phyloP scores from a whole-genome alignment of 305 asterid species.

The Plantago coronopus region DNA sequence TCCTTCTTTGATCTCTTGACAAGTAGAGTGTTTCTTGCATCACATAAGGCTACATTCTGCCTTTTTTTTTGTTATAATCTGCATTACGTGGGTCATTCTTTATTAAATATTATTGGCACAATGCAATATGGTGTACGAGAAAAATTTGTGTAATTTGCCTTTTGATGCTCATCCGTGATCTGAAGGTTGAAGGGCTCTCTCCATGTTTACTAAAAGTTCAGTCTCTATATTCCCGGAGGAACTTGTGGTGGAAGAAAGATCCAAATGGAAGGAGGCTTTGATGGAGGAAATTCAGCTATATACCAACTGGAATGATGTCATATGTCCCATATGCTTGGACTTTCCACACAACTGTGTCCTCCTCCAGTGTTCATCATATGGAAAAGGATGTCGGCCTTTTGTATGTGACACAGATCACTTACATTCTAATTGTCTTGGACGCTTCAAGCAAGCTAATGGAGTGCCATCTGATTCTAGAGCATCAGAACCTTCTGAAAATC shows the following conservation, averaged over 20 bases:
- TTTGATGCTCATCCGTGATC: constrained; percentile 17
- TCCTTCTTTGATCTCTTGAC: no score
- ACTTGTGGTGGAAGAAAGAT: constrained; percentile 31
- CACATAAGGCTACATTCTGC: not conserved
- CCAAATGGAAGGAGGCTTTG: constrained; percentile 12
- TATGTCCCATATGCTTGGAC: constrained; percentile 76
- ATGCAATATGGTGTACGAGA: not conserved
- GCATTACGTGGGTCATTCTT: not conserved
- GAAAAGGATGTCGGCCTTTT: constrained; percentile 70
- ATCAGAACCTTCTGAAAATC: constrained; percentile 30
- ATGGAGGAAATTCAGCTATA: constrained; percentile 56
- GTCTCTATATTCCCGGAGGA: constrained; percentile 15
- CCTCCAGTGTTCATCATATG: constrained; percentile 70
- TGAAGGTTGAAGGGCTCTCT: constrained; percentile 14
- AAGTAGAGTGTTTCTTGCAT: not conserved
- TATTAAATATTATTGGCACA: not conserved
- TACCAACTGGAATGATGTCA: constrained; percentile 59
- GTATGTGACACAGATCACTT: constrained; percentile 75
- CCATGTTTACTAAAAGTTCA: constrained; percentile 24
- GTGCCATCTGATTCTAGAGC: constrained; percentile 37
- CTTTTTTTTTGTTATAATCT: not conserved
- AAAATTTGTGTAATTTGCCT: not conserved
- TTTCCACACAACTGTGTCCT: constrained; percentile 78
- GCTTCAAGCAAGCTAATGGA: constrained; percentile 65
- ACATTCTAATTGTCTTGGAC: constrained; percentile 71